Evolutionary conservation across 805 yeast genomes (phyloP).

Genomic region (Debaryomyces maramus): DNA sequence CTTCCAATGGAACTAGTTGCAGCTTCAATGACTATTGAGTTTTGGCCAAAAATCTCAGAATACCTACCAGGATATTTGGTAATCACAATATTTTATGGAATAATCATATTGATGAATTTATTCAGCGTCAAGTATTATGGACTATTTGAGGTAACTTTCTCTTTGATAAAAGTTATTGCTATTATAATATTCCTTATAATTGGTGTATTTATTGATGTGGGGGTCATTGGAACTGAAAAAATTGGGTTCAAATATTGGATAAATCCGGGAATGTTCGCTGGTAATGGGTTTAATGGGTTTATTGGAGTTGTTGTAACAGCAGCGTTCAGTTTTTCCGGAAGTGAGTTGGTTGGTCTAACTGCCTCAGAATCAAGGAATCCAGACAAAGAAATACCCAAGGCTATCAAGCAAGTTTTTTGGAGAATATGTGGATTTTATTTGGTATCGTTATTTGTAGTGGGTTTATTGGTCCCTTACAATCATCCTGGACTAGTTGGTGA

Average conservation of each 20-base stretch:
- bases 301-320: constrained; percentile 21
- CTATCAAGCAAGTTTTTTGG: constrained; percentile 59
- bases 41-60: constrained; percentile 20
- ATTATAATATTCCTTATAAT: constrained; percentile 20
- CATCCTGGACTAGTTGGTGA: constrained; percentile 10
- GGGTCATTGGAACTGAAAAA: constrained; percentile 24
- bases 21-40: constrained; percentile 23
- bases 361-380: constrained; percentile 41
- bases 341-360: constrained; percentile 32
- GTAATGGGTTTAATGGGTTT: constrained; percentile 14
- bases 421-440: constrained; percentile 67
- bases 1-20: constrained; percentile 30
- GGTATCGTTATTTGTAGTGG: constrained; percentile 32
- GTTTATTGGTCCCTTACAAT: constrained; percentile 14
- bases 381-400: constrained; percentile 29
- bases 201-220: constrained; percentile 20
- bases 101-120: constrained; percentile 20
- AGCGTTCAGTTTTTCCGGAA: constrained; percentile 23
- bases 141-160: constrained; percentile 23
- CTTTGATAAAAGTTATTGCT: constrained; percentile 23
- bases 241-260: constrained; percentile 27
- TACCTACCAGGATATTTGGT: constrained; percentile 19
- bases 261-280: constrained; percentile 21
- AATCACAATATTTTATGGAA: constrained; percentile 16
- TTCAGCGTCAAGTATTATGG: constrained; percentile 25